These are phyloP conservation scores for Diospyros kaki DNA, from an alignment of 148 eudicot genomes.

Conservation along the genomic window DNA sequence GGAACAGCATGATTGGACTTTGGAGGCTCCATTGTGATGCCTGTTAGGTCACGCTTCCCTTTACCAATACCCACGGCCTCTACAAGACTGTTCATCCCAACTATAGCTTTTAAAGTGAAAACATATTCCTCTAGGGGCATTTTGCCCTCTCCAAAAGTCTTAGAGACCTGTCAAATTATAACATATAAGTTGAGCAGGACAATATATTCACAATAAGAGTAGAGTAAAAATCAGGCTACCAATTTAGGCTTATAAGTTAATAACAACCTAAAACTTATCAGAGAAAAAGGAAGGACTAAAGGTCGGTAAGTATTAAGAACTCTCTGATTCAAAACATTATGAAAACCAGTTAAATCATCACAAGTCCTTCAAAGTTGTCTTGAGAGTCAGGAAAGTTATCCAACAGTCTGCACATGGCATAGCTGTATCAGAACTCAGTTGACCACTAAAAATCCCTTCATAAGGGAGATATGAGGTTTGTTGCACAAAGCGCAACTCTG, in stretches of 20 bases:
- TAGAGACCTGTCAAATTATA: slow-evolving; percentile 49
- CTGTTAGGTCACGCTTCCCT: slow-evolving; percentile 70
- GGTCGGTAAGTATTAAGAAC: not conserved
- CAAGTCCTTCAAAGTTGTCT: too few relatives aligned
- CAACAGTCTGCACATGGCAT: too few relatives aligned
- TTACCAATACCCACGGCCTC: slow-evolving; percentile 74
- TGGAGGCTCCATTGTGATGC: slow-evolving; percentile 44
- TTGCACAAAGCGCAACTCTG: too few relatives aligned
- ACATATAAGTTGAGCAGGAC: not conserved
- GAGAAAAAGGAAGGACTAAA: not conserved
- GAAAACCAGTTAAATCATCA: too few relatives aligned
- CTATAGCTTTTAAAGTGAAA: slow-evolving; percentile 49
- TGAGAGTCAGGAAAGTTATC: too few relatives aligned
- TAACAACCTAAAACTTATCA: not conserved
- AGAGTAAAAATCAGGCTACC: not conserved
- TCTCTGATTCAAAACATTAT: too few relatives aligned
- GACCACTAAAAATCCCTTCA: too few relatives aligned
- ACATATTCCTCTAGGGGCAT: slow-evolving; percentile 52
- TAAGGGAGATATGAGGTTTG: too few relatives aligned
- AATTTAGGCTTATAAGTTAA: not conserved
- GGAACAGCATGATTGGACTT: slow-evolving; percentile 33
- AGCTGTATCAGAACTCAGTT: too few relatives aligned
- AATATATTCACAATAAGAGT: not conserved
- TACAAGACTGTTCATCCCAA: slow-evolving; percentile 52
- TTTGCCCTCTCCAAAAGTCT: slow-evolving; percentile 53